A percentile compares a stretch with the other conserved stretches of the same genome.
These are phyloP conservation scores for Raddia distichophylla DNA, from an alignment of 176 grass and related monocot genomes.

Conservation along the genomic window DNA sequence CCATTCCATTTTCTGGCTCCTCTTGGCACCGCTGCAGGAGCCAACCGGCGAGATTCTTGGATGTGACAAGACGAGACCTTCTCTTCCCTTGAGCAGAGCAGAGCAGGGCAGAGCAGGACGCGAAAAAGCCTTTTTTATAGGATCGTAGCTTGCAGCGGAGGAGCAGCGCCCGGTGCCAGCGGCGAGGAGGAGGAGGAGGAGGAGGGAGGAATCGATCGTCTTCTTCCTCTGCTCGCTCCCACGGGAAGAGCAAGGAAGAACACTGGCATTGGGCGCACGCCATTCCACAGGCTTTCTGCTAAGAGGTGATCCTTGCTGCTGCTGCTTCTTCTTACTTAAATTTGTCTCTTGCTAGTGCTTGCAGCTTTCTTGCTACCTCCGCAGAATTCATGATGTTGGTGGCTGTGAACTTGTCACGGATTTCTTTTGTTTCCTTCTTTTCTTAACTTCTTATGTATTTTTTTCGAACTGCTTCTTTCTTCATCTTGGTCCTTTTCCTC, in stretches of 20 bases:
- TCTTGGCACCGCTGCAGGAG: slow-evolving; percentile 27
- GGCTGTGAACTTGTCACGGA: neutral
- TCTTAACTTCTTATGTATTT: neutral
- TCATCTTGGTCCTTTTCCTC: neutral
- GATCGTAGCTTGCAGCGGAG: slow-evolving; percentile 25
- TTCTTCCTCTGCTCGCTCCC: slow-evolving; percentile 2
- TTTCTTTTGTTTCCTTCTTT: neutral
- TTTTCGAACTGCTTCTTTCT: neutral
- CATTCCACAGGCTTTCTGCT: neutral
- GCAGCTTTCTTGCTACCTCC: neutral
- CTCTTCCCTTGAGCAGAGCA: neutral
- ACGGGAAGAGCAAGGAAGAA: neutral
- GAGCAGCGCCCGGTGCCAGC: neutral
- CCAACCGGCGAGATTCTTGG: slow-evolving; percentile 37
- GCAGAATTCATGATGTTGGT: slow-evolving; percentile 1
- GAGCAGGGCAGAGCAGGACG: slow-evolving; percentile 18
- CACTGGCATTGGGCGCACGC: neutral
- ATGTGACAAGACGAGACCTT: slow-evolving; percentile 15
- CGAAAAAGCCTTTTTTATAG: neutral
- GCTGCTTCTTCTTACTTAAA: neutral
- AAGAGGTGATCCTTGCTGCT: neutral
- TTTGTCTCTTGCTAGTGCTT: neutral
- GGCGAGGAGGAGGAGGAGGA: neutral
- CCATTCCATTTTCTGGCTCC: slow-evolving; percentile 30
- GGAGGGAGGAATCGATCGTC: neutral